Conservation (phyloP, 352 stramenopile genomes). For the Labyrinthula sp. region DNA sequence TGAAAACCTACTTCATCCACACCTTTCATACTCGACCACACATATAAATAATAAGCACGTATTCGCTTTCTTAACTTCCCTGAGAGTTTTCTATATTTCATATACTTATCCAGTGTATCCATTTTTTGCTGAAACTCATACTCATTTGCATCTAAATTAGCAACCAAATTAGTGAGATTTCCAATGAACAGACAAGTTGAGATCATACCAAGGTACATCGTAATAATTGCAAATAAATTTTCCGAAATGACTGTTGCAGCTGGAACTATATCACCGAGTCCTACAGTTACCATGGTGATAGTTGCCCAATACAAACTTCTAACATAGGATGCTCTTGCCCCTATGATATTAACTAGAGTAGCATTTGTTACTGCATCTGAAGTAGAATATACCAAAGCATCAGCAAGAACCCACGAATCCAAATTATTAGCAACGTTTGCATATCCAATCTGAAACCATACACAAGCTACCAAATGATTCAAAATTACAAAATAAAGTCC, state of each 20-base stretch:
- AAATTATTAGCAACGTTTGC: background rate
- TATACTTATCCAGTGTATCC: constrained; percentile 31
- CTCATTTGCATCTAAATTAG: constrained; percentile 21
- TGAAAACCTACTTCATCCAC: constrained; percentile 16
- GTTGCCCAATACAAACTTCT: constrained; percentile 30
- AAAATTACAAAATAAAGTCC: constrained; percentile 20
- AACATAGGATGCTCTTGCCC: constrained; percentile 2
- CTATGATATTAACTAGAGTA: background rate
- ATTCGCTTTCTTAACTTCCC: constrained; percentile 14
- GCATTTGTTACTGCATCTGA: background rate
- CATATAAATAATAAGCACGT: constrained; percentile 27
- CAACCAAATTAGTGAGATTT: constrained; percentile 28
- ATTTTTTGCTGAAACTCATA: constrained; percentile 28
- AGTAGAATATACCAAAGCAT: constrained; percentile 1
- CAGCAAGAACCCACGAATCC: background rate
- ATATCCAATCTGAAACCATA: constrained; percentile 8
- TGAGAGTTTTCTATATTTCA: constrained; percentile 24
- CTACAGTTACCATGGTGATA: constrained; percentile 32
- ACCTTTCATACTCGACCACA: constrained; percentile 27
- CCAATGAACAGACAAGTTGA: constrained; percentile 26
- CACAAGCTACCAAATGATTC: constrained; percentile 21
- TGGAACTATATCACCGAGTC: constrained; percentile 26
- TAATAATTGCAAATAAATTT: constrained; percentile 10
- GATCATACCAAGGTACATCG: constrained; percentile 26
- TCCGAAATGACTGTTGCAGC: background rate